Percentiles rank a stretch among this genome's conserved stretches.
These are phyloP conservation scores for Pelargonium citronellum DNA, from an alignment of 441 rosid genomes.

Conservation along the genomic window DNA sequence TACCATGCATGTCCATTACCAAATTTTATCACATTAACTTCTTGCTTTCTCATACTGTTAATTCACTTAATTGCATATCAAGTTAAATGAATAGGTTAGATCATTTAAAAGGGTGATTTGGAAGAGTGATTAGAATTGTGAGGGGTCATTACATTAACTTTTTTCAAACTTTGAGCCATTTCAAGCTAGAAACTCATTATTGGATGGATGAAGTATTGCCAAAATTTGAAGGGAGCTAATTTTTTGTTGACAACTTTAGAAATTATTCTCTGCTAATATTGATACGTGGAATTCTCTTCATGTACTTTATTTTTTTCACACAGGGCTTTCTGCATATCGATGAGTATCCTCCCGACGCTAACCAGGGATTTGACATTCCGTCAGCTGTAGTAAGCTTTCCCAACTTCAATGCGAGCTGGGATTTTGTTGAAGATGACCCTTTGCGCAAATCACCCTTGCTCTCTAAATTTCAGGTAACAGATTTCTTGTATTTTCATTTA, in stretches of 20 bases:
- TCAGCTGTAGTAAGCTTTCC: conserved; percentile 81
- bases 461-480: conserved; percentile 55
- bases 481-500: background rate
- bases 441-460: conserved; percentile 40
- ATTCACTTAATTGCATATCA: background rate
- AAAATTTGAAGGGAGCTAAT: background rate
- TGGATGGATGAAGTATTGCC: background rate
- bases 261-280: no score
- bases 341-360: conserved; percentile 97
- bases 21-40: no score
- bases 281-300: conserved; percentile 5
- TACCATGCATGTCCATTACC: no score
- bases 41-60: no score
- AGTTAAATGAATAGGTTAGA: background rate
- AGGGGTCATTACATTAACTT: background rate
- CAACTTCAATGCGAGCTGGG: conserved; percentile 40
- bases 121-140: background rate
- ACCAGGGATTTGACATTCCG: conserved; percentile 95
- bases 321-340: conserved; percentile 90
- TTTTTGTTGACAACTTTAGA: background rate
- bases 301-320: conserved; percentile 16
- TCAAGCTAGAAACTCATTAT: background rate
- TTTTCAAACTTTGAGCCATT: background rate
- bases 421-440: conserved; percentile 33
- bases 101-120: no score